These are phyloP conservation scores for Meyerozyma elateridarum DNA, from an alignment of 1,139 yeast species.

Conservation along the genomic window DNA sequence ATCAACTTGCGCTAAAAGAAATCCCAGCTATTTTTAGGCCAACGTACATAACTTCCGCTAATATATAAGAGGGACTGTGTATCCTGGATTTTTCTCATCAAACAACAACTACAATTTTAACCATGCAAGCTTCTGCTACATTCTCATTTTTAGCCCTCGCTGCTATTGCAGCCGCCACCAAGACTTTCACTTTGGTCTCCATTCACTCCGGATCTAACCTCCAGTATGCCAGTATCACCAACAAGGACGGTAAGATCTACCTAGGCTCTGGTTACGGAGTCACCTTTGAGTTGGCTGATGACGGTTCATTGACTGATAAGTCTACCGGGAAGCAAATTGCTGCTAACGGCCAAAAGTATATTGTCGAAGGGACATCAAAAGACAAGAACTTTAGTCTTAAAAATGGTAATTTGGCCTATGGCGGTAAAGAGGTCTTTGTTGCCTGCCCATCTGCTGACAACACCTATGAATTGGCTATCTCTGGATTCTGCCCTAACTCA, in stretches of 20 bases:
- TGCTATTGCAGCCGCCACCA: conserved; percentile 22
- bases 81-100: not conserved
- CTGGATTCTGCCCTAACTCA: not conserved
- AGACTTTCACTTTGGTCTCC: conserved; percentile 16
- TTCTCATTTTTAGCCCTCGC: conserved; percentile 17
- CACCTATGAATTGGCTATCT: conserved; percentile 1
- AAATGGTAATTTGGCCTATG: conserved; percentile 19
- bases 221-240: conserved; percentile 15
- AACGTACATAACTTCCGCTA: too few relatives aligned
- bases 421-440: conserved; percentile 13
- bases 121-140: conserved; percentile 7
- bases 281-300: conserved; percentile 9
- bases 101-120: not conserved
- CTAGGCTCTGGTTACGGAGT: conserved; percentile 6
- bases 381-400: conserved; percentile 16
- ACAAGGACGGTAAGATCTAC: conserved; percentile 5
- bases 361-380: conserved; percentile 2
- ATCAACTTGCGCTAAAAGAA: too few relatives aligned
- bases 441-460: not conserved
- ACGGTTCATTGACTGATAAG: conserved; percentile 10
- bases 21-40: not conserved
- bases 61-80: not conserved
- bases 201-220: conserved; percentile 23
- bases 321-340: not conserved
- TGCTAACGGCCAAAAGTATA: not conserved